A percentile compares a stretch with the other conserved stretches of the same genome.
phyloP scores from a whole-genome alignment of 2,329 filamentous ascomycete genomes.

The Fusarium dlaminii region DNA sequence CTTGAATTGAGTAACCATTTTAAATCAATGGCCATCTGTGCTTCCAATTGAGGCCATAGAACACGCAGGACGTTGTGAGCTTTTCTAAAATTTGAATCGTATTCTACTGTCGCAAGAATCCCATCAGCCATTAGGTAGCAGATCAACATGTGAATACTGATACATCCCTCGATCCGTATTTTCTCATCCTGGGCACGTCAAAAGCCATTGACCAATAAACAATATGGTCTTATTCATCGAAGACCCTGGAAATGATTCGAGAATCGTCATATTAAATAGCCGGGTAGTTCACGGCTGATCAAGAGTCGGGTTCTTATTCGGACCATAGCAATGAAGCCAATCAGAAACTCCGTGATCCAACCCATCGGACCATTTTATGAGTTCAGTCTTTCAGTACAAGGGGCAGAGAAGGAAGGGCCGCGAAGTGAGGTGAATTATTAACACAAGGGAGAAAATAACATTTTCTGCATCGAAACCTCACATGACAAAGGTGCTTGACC shows the following conservation, averaged over 20 bases:
- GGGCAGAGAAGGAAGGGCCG: conserved; percentile 1
- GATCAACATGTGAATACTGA: conserved; percentile 26
- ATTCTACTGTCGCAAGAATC: neutral
- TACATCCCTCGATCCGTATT: neutral
- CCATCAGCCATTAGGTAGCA: neutral
- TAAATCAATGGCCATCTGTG: neutral
- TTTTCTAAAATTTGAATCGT: neutral
- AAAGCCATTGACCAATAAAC: conserved; percentile 38
- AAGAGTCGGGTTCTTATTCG: conserved; percentile 42
- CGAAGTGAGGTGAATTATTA: neutral
- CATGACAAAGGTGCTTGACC: neutral
- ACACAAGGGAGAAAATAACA: neutral
- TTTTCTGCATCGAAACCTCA: neutral
- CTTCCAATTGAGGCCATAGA: neutral
- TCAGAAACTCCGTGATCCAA: conserved; percentile 18
- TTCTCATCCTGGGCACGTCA: neutral
- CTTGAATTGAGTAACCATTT: neutral
- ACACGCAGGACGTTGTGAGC: neutral
- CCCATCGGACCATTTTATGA: conserved; percentile 37
- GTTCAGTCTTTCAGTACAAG: neutral
- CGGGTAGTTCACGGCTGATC: conserved; percentile 25
- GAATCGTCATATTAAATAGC: conserved; percentile 32
- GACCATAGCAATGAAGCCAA: conserved; percentile 23
- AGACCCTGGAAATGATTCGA: conserved; percentile 37
- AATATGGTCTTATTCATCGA: conserved; percentile 42